phyloP scores from a whole-genome alignment of 768 basidiomycete species.

The Podaxis pistillaris region DNA sequence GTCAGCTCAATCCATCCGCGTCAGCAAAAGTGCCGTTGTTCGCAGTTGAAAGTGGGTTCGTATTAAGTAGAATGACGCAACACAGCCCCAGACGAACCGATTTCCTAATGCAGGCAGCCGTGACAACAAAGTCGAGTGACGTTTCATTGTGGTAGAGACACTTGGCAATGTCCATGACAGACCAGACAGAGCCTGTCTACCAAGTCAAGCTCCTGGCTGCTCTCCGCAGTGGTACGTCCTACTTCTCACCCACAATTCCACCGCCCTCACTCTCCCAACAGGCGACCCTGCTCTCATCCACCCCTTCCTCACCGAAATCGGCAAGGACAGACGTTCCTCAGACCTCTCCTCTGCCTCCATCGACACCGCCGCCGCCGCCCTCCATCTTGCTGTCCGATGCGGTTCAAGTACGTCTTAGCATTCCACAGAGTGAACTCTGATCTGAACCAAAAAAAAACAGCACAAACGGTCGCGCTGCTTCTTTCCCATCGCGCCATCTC shows the following conservation, averaged over 20 bases:
- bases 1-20: no score
- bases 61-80: no score
- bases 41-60: no score
- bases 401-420: conserved; percentile 48
- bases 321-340: conserved; percentile 57
- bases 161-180: not conserved
- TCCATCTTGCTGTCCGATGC: conserved; percentile 83
- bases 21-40: no score
- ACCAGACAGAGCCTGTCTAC: conserved; percentile 44
- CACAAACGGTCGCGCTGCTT: conserved; percentile 64
- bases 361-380: conserved; percentile 70
- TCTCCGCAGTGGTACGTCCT: conserved; percentile 52
- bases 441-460: conserved; percentile 29
- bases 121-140: no score
- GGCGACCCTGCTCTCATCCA: conserved; percentile 81
- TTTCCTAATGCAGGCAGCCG: no score
- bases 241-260: not conserved
- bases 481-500: conserved; percentile 75
- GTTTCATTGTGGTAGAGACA: no score
- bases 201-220: conserved; percentile 67
- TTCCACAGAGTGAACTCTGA: not conserved
- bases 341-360: conserved; percentile 36
- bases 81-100: no score
- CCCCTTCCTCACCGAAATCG: conserved; percentile 75
- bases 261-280: conserved; percentile 21